These are phyloP conservation scores for Plenodomus biglobosus DNA, from an alignment of 2,329 filamentous ascomycete genomes.

Conservation along the genomic window DNA sequence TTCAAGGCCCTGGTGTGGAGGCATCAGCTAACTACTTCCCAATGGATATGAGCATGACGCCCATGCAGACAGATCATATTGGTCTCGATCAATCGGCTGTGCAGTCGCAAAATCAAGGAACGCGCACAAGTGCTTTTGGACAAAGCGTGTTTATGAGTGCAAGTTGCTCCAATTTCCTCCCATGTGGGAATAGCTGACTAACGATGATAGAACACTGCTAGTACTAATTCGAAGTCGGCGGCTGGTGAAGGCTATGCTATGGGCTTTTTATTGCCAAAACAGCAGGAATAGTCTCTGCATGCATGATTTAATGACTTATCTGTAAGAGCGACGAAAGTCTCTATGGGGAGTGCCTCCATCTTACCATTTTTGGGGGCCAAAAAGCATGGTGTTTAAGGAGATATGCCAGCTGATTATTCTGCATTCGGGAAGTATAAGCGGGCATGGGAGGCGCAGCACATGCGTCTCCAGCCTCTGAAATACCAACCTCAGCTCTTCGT, in stretches of 20 bases:
- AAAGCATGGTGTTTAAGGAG: slow-evolving; percentile 1
- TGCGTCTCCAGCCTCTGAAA: slow-evolving; percentile 7
- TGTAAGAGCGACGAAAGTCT: too few species aligned
- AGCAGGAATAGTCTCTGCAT: slow-evolving; percentile 1
- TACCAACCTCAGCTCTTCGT: slow-evolving; percentile 10
- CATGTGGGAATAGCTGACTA: slow-evolving; percentile 5
- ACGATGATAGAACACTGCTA: slow-evolving; percentile 15
- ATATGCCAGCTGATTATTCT: slow-evolving; percentile 5
- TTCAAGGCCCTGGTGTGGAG: slow-evolving; percentile 59
- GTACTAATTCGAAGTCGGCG: slow-evolving; percentile 25
- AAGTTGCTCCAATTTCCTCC: slow-evolving; percentile 17
- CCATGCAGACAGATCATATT: slow-evolving; percentile 33
- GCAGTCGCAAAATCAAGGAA: slow-evolving; percentile 17
- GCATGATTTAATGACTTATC: neutral
- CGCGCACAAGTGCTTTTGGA: slow-evolving; percentile 34
- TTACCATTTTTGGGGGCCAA: slow-evolving; percentile 6
- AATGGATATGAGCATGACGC: slow-evolving; percentile 43
- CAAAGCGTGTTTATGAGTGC: slow-evolving; percentile 47
- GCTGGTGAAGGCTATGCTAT: slow-evolving; percentile 30
- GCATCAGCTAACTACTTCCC: slow-evolving; percentile 48
- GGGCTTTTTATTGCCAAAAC: slow-evolving; percentile 36
- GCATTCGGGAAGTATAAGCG: slow-evolving; percentile 6
- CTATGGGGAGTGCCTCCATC: too few species aligned
- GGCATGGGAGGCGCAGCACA: slow-evolving; percentile 16
- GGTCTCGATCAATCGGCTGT: slow-evolving; percentile 8